A percentile compares a stretch with the other conserved stretches of the same genome.
Conservation (phyloP, 345 rosid genomes). For the Pelargonium nanum region DNA sequence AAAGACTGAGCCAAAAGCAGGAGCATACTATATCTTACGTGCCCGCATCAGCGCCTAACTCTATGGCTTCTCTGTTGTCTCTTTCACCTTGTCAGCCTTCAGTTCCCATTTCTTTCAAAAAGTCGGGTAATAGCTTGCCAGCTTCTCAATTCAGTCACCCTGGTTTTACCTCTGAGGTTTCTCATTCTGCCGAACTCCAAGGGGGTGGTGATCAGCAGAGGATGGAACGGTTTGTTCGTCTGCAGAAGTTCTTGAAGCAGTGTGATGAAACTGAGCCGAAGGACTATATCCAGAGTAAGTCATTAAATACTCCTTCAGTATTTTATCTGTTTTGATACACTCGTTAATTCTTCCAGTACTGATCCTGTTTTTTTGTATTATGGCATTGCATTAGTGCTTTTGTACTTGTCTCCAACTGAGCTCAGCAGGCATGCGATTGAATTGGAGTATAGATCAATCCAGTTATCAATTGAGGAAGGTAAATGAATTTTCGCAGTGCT, state of each 20-base stretch:
- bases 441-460: constrained; percentile 29
- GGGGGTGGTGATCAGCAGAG: constrained; percentile 14
- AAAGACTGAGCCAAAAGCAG: not conserved
- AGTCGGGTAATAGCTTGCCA: too few species aligned
- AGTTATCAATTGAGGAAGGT: constrained; percentile 33
- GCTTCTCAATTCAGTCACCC: not conserved
- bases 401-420: constrained; percentile 13
- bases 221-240: constrained; percentile 24
- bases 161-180: not conserved
- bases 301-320: not conserved
- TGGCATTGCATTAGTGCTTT: not conserved
- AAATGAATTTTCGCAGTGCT: not conserved
- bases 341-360: not conserved
- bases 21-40: not conserved
- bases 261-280: constrained; percentile 23
- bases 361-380: not conserved
- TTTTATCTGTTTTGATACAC: not conserved
- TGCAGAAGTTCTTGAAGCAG: constrained; percentile 20
- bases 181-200: constrained; percentile 5
- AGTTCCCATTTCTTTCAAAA: too few species aligned
- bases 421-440: constrained; percentile 32
- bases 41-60: not conserved
- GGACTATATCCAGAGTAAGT: constrained; percentile 26
- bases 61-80: too few species aligned
- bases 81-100: too few species aligned